A percentile compares a stretch with the other conserved stretches of the same genome.
phyloP scores from a whole-genome alignment of 73 alveolate genomes.

The Paramecium primaurelia region DNA sequence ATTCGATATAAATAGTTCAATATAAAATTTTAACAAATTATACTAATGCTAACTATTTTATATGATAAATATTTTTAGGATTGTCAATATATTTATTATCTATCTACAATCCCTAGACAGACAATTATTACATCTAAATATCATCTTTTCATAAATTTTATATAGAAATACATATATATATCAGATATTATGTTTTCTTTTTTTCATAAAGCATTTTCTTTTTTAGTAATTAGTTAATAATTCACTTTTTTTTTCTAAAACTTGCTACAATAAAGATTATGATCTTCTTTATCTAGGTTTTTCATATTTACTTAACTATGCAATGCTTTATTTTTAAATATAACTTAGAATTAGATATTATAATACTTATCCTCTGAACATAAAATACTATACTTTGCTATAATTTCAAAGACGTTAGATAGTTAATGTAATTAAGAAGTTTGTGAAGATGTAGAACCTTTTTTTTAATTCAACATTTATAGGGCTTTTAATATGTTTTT shows the following conservation, averaged over 20 bases:
- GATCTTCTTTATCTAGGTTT: slow-evolving; percentile 3
- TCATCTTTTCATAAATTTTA: background rate
- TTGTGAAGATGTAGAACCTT: background rate
- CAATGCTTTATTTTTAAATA: background rate
- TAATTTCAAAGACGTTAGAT: background rate
- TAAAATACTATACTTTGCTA: background rate
- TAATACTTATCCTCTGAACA: background rate
- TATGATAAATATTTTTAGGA: no score
- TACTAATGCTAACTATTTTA: no score
- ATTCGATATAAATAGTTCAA: no score
- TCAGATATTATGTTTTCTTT: background rate
- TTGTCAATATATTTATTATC: no score
- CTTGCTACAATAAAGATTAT: background rate
- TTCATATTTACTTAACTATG: slow-evolving; percentile 17
- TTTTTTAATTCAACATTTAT: background rate
- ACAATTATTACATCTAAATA: no score
- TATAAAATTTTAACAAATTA: no score
- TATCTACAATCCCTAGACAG: no score
- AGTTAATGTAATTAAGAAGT: background rate
- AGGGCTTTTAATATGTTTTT: background rate
- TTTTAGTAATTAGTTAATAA: background rate
- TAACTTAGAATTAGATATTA: background rate
- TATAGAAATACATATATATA: background rate
- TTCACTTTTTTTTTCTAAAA: slow-evolving; percentile 10
- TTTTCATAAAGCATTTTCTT: background rate